Percentiles rank a stretch among this genome's conserved stretches.
These are phyloP conservation scores for Knoxia roxburghii DNA, from an alignment of 257 asterid genomes.

Conservation along the genomic window DNA sequence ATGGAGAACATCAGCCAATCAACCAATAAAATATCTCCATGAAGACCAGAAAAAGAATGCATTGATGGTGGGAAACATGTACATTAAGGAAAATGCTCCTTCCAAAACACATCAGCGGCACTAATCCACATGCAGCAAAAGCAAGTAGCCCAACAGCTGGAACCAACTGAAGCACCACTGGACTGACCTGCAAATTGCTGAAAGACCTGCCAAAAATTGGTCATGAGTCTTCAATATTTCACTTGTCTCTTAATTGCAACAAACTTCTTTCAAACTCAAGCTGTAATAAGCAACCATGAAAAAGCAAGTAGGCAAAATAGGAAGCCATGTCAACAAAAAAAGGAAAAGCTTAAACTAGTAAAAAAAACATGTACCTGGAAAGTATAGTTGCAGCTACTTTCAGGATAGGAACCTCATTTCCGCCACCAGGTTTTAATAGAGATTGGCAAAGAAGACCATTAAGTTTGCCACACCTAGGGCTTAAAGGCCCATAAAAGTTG, in stretches of 20 bases:
- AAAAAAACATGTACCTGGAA: constrained; percentile 21
- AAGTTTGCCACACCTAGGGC: constrained; percentile 17
- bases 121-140: constrained; percentile 27
- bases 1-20: constrained; percentile 4
- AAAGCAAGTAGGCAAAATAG: background rate
- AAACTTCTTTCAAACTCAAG: background rate
- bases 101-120: constrained; percentile 21
- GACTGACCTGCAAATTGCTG: constrained; percentile 19
- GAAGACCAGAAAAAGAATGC: constrained; percentile 1
- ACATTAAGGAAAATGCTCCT: constrained; percentile 24
- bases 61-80: constrained; percentile 4
- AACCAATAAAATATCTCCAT: background rate
- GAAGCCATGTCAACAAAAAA: constrained; percentile 2
- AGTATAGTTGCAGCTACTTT: constrained; percentile 24
- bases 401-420: constrained; percentile 25
- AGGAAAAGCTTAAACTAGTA: background rate
- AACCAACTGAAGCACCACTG: constrained; percentile 29
- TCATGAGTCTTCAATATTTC: background rate
- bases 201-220: constrained; percentile 22
- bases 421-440: constrained; percentile 31
- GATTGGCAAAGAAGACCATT: constrained; percentile 32
- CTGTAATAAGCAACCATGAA: background rate
- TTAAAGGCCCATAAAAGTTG: constrained; percentile 16
- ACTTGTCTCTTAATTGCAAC: background rate
- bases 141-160: constrained; percentile 30